Evolutionary conservation across 2,329 filamentous ascomycete species (phyloP), one percentile per base, ranked within the genome.

Genomic region (Zasmidium angulare): DNA sequence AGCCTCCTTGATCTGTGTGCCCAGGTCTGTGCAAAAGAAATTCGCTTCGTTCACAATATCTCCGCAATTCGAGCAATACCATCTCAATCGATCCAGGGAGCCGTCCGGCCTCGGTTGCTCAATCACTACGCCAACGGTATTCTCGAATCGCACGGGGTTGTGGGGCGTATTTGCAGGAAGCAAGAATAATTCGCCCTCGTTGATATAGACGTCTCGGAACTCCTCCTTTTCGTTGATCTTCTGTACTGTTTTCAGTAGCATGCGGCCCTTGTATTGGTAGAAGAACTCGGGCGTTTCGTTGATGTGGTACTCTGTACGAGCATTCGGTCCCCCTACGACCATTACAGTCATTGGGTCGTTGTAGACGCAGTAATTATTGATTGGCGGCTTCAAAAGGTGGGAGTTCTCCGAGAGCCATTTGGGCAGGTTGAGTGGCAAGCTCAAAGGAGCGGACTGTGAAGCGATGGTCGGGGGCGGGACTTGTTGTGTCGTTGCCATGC

Each of bases 291-390:
- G 87, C 0, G 93, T 98, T 69, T 87, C 81, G 82, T 98, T 98
- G 84, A 98, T 93, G 83, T 98, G 95, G 82, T 97, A 99, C 82
- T 98, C 95, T 57, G 93, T 97, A 65, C 95, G 87, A 62, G 91
- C 91, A 76, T 98, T 98, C 71, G 95, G 95, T 12, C 95, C 95
- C 73, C 95, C 95, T 63, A 99, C 93, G 69, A 96, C 92, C 90
- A 95, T 95, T 72, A 95, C 89, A 46, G 89, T 92, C 60, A 93
- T 85, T 71, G 85, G 84, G 56, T 89, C 84, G 74, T 96, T 89
- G 80, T 96, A 96, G 71, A 98, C 91, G 79, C 93, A 97, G 81
- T 95, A 96, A 80, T 98, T 98, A 80, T 97, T 97, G 72, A 98
- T 88, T 1, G 95, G 95, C 0, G 95, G 95, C 75, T 96, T 86